Percentiles rank a stretch among this genome's conserved stretches.
Conservation (phyloP, 2,329 filamentous ascomycete genomes). For the Hysterium pulicare region DNA sequence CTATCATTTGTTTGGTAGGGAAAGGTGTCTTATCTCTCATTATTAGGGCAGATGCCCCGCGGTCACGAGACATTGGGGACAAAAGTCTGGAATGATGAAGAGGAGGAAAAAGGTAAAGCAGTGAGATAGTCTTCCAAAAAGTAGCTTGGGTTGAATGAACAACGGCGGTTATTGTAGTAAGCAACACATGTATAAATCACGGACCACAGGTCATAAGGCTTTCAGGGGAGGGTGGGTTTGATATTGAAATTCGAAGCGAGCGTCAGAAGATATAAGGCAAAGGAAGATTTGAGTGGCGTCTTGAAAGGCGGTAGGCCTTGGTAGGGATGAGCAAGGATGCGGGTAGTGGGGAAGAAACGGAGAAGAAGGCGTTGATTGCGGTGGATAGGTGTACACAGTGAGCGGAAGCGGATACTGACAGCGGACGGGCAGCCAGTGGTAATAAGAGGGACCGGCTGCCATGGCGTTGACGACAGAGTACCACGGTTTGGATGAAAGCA, state of each 20-base stretch:
- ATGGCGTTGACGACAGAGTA: conserved; percentile 24
- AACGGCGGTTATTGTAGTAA: conserved; percentile 1
- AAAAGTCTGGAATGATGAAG: conserved; percentile 7
- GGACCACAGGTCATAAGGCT: conserved; percentile 20
- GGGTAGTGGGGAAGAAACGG: conserved; percentile 37
- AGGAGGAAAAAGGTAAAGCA: conserved; percentile 17
- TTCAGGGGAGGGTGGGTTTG: conserved; percentile 24
- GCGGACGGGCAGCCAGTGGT: conserved; percentile 19
- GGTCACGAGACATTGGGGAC: conserved; percentile 28
- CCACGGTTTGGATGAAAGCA: conserved; percentile 23
- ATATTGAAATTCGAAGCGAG: conserved; percentile 25
- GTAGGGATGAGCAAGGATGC: conserved; percentile 33
- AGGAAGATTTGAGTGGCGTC: conserved; percentile 40
- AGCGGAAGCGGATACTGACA: conserved; percentile 35
- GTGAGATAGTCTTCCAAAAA: conserved; percentile 6
- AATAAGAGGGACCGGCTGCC: conserved; percentile 29
- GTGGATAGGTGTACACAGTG: conserved; percentile 31
- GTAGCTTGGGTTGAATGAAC: conserved; percentile 2
- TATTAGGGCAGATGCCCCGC: conserved; percentile 24
- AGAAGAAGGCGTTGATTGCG: conserved; percentile 36
- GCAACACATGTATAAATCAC: conserved; percentile 30
- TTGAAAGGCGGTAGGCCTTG: conserved; percentile 32
- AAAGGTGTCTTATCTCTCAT: conserved; percentile 44
- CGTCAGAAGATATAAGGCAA: conserved; percentile 35
- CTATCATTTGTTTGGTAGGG: conserved; percentile 56